phyloP scores from a whole-genome alignment of 2,329 filamentous ascomycete species.

The Cladosporium sp. region DNA sequence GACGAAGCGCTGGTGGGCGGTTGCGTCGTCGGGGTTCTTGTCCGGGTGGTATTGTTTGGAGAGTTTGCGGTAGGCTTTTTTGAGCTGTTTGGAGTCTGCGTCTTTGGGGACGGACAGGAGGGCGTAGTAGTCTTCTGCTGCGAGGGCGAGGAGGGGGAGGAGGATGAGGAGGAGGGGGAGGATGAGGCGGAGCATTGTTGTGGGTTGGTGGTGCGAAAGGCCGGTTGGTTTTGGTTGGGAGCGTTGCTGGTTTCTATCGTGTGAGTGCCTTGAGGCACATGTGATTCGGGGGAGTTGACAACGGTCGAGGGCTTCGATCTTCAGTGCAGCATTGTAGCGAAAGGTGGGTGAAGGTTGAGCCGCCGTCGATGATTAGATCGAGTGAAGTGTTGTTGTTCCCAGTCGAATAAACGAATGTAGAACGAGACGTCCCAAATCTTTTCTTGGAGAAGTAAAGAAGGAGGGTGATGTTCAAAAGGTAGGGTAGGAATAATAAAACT shows the following conservation, averaged over 20 bases:
- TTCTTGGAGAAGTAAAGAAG: too few relatives aligned
- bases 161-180: conserved; percentile 40
- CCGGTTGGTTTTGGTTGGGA: not conserved
- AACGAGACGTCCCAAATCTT: too few relatives aligned
- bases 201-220: not conserved
- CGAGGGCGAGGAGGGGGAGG: conserved; percentile 39
- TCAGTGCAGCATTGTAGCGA: too few relatives aligned
- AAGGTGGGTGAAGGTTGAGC: too few relatives aligned
- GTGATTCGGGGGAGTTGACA: not conserved
- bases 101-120: conserved; percentile 74
- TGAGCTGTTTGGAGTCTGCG: conserved; percentile 82
- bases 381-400: too few relatives aligned
- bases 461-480: not conserved
- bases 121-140: conserved; percentile 72
- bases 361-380: too few relatives aligned
- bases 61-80: conserved; percentile 83
- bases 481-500: not conserved
- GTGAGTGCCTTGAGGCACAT: not conserved
- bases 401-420: too few relatives aligned
- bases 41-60: conserved; percentile 97
- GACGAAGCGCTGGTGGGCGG: conserved; percentile 86
- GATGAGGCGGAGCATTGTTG: conserved; percentile 40
- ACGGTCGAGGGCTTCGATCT: not conserved
- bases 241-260: conserved; percentile 6
- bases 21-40: conserved; percentile 84